Evolutionary conservation across 202 grass and related monocot genomes (phyloP), one percentile per base, ranked within the genome.

Genomic region (Panicum virgatum): DNA sequence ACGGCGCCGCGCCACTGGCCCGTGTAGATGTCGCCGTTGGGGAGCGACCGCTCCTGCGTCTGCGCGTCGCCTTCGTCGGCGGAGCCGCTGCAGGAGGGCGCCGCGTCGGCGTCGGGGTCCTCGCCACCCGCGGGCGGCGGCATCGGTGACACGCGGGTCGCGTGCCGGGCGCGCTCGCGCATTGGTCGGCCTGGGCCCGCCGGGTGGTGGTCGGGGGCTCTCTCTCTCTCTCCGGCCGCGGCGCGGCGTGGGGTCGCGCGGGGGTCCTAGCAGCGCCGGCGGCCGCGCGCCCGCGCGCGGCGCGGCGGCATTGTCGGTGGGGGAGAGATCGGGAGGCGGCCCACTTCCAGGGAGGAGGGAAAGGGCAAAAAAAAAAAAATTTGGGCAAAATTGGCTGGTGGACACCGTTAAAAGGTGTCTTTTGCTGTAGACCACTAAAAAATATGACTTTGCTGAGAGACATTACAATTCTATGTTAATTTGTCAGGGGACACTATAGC

Each of bases 21-120:
- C 8, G 73, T 87, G 87, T 94, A 97, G 75, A 97, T 80, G 53
- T 94, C 95, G 40, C 90, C 92, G 72, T 92, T 97, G 40, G 90
- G 78, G 81, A 97, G 91, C 62, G 65, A 85, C 22, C 12, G 54
- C 47, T 62, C 75, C 57, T 80, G 75, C n/a, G 29, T 19, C 57
- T 80, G 75, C n/a, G 29, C 12, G 40, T 81, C 77, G 60, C 59
- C 79, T 3, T 58, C 83, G 40, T 72, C 83, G 4, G 23, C 70
- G 62, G 75, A 66, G 39, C 83, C 64, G 70, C 87, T 87, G 50
- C 73, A 82, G 23, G 87, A 73, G 16, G 88, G 78, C 26, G 68
- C 80, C 16, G 85, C 66, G 44, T 84, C 90, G 45, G 85, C 47
- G 25, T 80, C 90, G 59, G 85, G 78, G 40, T 84, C 91, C 0